Evolutionary conservation across 257 asterid genomes (phyloP).

Genomic region (Nicotiana tabacum): DNA sequence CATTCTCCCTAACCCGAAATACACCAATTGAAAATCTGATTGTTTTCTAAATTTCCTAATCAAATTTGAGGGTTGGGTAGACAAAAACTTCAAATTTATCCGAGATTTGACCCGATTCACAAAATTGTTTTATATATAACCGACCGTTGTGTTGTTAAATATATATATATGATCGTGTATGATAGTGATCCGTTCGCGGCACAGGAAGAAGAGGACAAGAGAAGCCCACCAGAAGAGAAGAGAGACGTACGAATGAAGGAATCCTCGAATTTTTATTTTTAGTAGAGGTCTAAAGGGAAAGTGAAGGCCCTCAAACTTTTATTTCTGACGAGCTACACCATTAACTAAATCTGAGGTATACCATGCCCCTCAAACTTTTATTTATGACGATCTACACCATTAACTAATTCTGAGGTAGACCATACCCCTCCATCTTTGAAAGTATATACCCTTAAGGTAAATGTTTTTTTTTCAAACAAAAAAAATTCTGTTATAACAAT

Average conservation of each 20-base stretch:
- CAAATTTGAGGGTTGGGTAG: background rate
- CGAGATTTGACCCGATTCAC: background rate
- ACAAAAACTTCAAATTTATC: background rate
- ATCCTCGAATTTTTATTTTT: background rate
- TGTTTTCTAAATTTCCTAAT: background rate
- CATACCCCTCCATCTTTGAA: background rate
- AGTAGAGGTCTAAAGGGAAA: background rate
- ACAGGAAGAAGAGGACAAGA: background rate
- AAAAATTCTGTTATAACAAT: too few relatives aligned
- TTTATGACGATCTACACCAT: background rate
- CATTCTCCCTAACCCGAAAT: conserved; percentile 26
- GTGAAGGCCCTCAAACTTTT: background rate
- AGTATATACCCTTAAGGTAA: too few relatives aligned
- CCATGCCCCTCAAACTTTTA: background rate
- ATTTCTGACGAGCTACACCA: background rate
- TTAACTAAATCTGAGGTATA: background rate
- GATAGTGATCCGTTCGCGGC: background rate
- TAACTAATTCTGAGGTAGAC: background rate
- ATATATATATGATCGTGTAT: background rate
- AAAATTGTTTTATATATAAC: background rate
- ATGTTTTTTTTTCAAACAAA: too few relatives aligned
- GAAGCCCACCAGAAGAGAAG: background rate
- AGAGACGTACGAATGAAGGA: background rate
- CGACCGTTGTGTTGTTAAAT: background rate
- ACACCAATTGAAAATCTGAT: background rate